Conservation (phyloP, 2,329 filamentous ascomycete species). For the Aspergillus sp. region DNA sequence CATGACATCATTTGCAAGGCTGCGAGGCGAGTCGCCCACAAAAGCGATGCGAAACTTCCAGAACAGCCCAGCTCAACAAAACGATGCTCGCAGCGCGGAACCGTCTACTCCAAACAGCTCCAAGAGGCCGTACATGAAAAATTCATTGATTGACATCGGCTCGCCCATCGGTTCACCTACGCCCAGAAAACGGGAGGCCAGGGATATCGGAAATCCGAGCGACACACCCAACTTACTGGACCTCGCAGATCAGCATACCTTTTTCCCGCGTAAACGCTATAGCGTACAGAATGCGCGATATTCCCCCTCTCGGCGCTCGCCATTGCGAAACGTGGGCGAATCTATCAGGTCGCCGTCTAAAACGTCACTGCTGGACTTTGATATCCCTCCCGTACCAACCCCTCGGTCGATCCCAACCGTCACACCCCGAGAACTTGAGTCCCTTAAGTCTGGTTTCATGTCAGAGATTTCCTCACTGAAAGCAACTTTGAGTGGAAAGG, state of each 20-base stretch:
- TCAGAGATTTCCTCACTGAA: constrained; percentile 94
- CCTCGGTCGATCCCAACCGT: constrained; percentile 87
- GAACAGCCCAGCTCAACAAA: constrained; percentile 35
- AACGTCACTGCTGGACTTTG: constrained; percentile 77
- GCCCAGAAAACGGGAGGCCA: constrained; percentile 46
- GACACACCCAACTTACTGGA: constrained; percentile 79
- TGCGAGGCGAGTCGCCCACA: constrained; percentile 59
- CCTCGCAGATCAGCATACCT: constrained; percentile 74
- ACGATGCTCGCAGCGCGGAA: constrained; percentile 13
- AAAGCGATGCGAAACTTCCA: constrained; percentile 40
- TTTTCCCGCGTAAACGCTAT: constrained; percentile 48
- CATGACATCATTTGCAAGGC: constrained; percentile 74
- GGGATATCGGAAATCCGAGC: constrained; percentile 38
- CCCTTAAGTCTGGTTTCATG: constrained; percentile 81
- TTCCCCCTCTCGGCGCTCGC: constrained; percentile 40
- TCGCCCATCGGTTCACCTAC: constrained; percentile 37
- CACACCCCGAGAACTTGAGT: constrained; percentile 87
- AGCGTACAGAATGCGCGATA: constrained; percentile 29
- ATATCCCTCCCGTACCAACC: constrained; percentile 88
- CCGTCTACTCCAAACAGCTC: constrained; percentile 46
- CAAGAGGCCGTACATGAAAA: constrained; percentile 30
- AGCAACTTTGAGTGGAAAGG: constrained; percentile 85
- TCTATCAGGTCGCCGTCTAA: constrained; percentile 43
- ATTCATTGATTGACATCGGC: constrained; percentile 27
- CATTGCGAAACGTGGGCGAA: constrained; percentile 34